Evolutionary conservation across 2,329 filamentous ascomycete species (phyloP), one percentile per base, ranked within the genome.

Genomic region (Teratosphaeria pseudoeucalypti): DNA sequence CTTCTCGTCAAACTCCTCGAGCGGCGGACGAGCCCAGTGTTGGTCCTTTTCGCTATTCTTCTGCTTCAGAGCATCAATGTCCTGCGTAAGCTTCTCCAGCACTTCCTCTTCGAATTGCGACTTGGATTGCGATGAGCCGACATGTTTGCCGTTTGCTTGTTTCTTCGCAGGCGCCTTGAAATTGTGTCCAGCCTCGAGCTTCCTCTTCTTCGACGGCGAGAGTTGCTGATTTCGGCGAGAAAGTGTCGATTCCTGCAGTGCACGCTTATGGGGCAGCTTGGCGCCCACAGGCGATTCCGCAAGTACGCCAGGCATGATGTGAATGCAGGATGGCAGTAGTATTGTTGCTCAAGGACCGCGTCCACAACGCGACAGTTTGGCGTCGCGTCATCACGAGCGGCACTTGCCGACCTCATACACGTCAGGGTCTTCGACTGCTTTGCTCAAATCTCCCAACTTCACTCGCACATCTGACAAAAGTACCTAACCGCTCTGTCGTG

Each of bases 101-200:
- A 96, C 90, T 71, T 96, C 91, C 60, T 88, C 87, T 75, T 97
- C 94, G 72, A 99, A 99, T 58, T 88, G 83, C 72, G 91, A 96
- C 77, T 95, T 96, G 16, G 84, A 83, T 74, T 92, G 90, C 66
- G 83, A 92, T 1, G 88, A 92, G 63, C 83, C 81, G 61, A 85
- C 72, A 58, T 73, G 71, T 6, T 85, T 86, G 63, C 81, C 82
- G 65, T 83, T 82, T 10, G 62, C 54, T 16, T 60, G 65, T 60
- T 61, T 66, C 60, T 61, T 66, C 11, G 76, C 79, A 3, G 86
- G 86, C 58, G 84, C 82, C 58, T 81, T 83, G 66, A 88, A 80
- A 16, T 81, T 82, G 29, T 82, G 77, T 59, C 74, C 72, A 60
- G 92, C 88, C 70, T 94, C 89, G 61, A 95, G 80, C 75, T 90